Conservation (phyloP, 2,329 filamentous ascomycete genomes). For the Ophiognomonia clavigignenti-juglandacearum region DNA sequence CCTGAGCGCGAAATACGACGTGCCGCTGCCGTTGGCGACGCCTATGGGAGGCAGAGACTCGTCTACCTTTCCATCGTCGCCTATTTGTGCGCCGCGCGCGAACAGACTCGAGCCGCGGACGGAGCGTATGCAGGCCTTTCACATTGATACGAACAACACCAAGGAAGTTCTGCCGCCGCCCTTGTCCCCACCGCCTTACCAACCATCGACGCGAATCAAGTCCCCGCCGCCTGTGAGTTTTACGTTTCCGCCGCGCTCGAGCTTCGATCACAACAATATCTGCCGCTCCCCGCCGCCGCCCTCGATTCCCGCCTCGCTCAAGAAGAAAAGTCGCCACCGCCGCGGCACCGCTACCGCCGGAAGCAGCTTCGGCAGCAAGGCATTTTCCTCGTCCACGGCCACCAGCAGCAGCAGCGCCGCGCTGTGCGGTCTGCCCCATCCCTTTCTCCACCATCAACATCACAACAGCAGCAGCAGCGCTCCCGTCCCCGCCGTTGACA, state of each 20-base stretch:
- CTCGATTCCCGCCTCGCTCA: conserved; percentile 19
- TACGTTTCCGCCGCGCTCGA: conserved; percentile 11
- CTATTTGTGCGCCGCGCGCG: conserved; percentile 32
- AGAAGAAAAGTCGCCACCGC: conserved; percentile 16
- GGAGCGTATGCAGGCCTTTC: conserved; percentile 20
- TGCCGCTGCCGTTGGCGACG: neutral
- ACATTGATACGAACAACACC: too few relatives aligned
- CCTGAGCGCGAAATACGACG: neutral
- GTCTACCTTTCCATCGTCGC: conserved; percentile 30
- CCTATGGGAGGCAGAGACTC: conserved; percentile 1
- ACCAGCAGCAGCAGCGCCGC: neutral
- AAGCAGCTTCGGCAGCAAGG: too few relatives aligned
- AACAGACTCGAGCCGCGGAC: conserved; percentile 32
- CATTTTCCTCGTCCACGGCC: neutral
- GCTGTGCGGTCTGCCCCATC: neutral
- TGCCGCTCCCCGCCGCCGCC: conserved; percentile 6
- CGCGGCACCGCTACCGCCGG: too few relatives aligned
- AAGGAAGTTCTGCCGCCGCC: too few relatives aligned
- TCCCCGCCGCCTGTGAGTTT: conserved; percentile 19
- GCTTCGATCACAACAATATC: conserved; percentile 6
- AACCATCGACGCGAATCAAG: conserved; percentile 12
- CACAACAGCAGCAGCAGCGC: neutral
- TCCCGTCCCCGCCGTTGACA: conserved; percentile 1
- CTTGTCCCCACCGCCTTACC: too few relatives aligned
- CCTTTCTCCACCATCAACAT: neutral